Conservation (phyloP, 345 rosid species). For the Microcos paniculata region DNA sequence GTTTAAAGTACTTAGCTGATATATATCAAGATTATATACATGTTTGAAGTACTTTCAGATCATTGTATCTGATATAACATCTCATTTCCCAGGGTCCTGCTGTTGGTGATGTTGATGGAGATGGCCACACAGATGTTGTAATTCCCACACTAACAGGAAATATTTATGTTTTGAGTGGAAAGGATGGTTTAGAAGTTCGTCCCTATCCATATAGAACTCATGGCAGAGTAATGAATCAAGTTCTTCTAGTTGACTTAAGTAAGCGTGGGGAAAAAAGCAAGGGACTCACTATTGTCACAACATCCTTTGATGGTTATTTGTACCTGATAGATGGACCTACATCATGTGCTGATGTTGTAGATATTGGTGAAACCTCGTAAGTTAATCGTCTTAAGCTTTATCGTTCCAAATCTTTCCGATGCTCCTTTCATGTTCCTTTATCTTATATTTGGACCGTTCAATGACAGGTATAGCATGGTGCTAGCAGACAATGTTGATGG, state of each 20-base stretch:
- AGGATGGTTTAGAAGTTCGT: conserved; percentile 81
- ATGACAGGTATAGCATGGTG: conserved; percentile 89
- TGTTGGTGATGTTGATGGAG: conserved; percentile 95
- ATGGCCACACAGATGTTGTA: conserved; percentile 91
- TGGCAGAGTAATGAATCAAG: conserved; percentile 98
- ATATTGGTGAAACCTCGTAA: conserved; percentile 99
- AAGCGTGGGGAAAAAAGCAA: conserved; percentile 71
- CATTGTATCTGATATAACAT: background rate
- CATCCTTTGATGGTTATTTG: conserved; percentile 95
- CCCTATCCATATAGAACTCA: conserved; percentile 98
- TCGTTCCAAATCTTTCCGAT: conserved; percentile 7
- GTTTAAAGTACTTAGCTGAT: background rate
- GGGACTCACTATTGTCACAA: conserved; percentile 90
- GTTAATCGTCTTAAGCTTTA: conserved; percentile 24
- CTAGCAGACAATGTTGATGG: conserved; percentile 99
- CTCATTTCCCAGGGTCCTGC: conserved; percentile 70
- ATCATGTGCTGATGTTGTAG: conserved; percentile 95
- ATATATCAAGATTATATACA: no score
- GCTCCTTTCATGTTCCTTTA: conserved; percentile 11
- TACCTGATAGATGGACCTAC: conserved; percentile 98
- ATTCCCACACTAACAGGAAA: conserved; percentile 93
- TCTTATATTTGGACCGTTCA: conserved; percentile 17
- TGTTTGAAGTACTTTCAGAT: background rate
- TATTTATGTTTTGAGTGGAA: conserved; percentile 88
- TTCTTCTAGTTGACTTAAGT: conserved; percentile 90